phyloP scores from a whole-genome alignment of 805 yeast species.

The Starmerella floris region DNA sequence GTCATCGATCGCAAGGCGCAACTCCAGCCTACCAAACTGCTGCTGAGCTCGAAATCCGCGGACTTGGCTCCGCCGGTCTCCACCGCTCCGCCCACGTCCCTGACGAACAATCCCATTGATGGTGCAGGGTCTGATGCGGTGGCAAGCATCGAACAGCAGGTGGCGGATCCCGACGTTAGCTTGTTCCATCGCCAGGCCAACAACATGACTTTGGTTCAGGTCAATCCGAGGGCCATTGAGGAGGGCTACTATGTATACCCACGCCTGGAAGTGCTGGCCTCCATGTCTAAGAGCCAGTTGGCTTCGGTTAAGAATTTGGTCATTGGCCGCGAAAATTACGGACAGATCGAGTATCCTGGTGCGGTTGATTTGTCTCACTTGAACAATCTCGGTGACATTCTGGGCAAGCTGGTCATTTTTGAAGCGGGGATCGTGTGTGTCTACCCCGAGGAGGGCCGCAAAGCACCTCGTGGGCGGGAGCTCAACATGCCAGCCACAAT shows the following conservation, averaged over 20 bases:
- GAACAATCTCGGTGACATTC: constrained; percentile 43
- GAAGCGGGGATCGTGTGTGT: constrained; percentile 47
- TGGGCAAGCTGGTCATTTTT: constrained; percentile 53
- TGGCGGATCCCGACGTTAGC: constrained; percentile 9
- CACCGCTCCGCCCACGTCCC: constrained; percentile 8
- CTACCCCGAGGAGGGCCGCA: constrained; percentile 50
- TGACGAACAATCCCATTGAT: background rate
- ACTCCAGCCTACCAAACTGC: background rate
- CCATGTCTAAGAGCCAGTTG: constrained; percentile 43
- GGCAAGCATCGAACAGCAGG: background rate
- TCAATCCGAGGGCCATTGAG: constrained; percentile 23
- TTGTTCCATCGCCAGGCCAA: constrained; percentile 15
- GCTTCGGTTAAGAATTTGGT: constrained; percentile 47
- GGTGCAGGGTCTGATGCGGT: background rate
- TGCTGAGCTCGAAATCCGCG: background rate
- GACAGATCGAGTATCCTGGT: constrained; percentile 50
- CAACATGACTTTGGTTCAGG: constrained; percentile 15
- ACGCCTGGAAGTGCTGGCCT: constrained; percentile 44
- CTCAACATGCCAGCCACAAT: constrained; percentile 61
- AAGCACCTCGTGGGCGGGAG: constrained; percentile 58
- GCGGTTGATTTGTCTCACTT: constrained; percentile 69
- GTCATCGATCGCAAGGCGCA: constrained; percentile 10
- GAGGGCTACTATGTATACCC: constrained; percentile 72
- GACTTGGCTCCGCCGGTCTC: constrained; percentile 7
- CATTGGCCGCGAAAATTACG: constrained; percentile 62